phyloP scores from a whole-genome alignment of 805 yeast genomes.

The Diddensiella santjacobensis region DNA sequence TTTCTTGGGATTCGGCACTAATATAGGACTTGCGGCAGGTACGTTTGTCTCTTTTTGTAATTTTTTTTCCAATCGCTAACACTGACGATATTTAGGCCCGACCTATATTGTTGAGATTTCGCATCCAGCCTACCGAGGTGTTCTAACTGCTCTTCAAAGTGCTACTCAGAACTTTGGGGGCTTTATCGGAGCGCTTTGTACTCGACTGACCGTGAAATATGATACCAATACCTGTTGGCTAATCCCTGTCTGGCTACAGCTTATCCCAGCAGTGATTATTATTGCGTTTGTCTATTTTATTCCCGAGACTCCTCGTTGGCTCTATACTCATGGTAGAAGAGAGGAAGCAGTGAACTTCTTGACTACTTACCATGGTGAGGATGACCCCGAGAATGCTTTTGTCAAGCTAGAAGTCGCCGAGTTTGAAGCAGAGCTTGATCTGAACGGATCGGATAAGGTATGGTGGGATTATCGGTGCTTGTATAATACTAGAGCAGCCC shows the following conservation, averaged over 20 bases:
- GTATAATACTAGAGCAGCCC: constrained; percentile 13
- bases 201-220: constrained; percentile 1
- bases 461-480: constrained; percentile 18
- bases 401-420: constrained; percentile 15
- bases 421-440: constrained; percentile 11
- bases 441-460: constrained; percentile 13
- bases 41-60: not conserved
- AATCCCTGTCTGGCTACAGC: constrained; percentile 16
- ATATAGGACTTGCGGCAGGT: constrained; percentile 15
- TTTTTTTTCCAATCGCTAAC: not conserved
- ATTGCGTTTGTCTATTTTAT: constrained; percentile 4
- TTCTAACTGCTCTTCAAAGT: constrained; percentile 14
- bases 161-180: constrained; percentile 13
- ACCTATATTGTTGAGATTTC: constrained; percentile 18
- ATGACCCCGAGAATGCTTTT: constrained; percentile 10
- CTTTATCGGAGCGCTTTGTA: constrained; percentile 8
- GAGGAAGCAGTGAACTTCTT: constrained; percentile 12
- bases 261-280: constrained; percentile 10
- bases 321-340: constrained; percentile 13
- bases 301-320: constrained; percentile 23
- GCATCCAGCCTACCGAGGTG: constrained; percentile 19
- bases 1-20: constrained; percentile 17
- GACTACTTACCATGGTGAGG: constrained; percentile 15
- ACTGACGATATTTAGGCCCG: constrained; percentile 5
- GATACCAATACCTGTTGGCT: constrained; percentile 10